Percentiles rank a stretch among this genome's conserved stretches.
Conservation (phyloP, 2,329 filamentous ascomycete genomes). For the Xylariaceae sp. region DNA sequence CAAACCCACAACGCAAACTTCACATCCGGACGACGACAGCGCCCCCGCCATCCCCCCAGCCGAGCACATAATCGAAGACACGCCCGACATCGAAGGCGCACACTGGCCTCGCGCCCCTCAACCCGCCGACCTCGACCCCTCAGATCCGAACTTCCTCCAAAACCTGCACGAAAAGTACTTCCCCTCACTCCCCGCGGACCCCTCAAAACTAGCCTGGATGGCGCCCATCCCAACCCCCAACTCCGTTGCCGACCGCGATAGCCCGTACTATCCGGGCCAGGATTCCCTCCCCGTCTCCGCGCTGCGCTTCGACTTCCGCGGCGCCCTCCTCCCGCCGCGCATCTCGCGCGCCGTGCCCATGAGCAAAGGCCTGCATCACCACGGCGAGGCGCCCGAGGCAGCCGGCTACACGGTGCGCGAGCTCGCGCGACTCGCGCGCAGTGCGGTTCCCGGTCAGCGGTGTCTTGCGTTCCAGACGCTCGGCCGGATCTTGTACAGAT, state of each 20-base stretch:
- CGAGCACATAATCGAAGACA: slow-evolving; percentile 18
- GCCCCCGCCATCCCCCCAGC: slow-evolving; percentile 14
- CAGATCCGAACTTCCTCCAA: slow-evolving; percentile 74
- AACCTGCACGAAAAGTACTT: slow-evolving; percentile 92
- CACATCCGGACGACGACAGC: slow-evolving; percentile 22
- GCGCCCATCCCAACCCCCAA: slow-evolving; percentile 61
- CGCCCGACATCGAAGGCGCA: slow-evolving; percentile 29
- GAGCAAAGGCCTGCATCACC: slow-evolving; percentile 82
- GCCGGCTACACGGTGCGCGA: slow-evolving; percentile 92
- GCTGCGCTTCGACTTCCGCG: slow-evolving; percentile 84
- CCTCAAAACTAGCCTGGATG: slow-evolving; percentile 86
- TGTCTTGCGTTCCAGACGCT: slow-evolving; percentile 90
- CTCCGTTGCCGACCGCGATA: slow-evolving; percentile 60
- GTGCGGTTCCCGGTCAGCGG: slow-evolving; percentile 76
- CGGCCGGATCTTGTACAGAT: slow-evolving; percentile 74
- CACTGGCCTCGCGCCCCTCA: slow-evolving; percentile 57
- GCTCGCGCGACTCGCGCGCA: slow-evolving; percentile 72
- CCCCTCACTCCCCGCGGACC: slow-evolving; percentile 77
- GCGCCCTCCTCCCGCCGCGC: slow-evolving; percentile 71
- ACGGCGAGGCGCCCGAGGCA: slow-evolving; percentile 84
- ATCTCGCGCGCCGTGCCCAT: slow-evolving; percentile 69
- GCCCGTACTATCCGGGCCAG: slow-evolving; percentile 76
- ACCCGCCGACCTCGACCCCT: slow-evolving; percentile 72
- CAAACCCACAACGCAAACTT: slow-evolving; percentile 23
- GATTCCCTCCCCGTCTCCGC: slow-evolving; percentile 66